These are phyloP conservation scores for Neofusicoccum kwambonambiense DNA, from an alignment of 2,329 filamentous ascomycete genomes.

Conservation along the genomic window DNA sequence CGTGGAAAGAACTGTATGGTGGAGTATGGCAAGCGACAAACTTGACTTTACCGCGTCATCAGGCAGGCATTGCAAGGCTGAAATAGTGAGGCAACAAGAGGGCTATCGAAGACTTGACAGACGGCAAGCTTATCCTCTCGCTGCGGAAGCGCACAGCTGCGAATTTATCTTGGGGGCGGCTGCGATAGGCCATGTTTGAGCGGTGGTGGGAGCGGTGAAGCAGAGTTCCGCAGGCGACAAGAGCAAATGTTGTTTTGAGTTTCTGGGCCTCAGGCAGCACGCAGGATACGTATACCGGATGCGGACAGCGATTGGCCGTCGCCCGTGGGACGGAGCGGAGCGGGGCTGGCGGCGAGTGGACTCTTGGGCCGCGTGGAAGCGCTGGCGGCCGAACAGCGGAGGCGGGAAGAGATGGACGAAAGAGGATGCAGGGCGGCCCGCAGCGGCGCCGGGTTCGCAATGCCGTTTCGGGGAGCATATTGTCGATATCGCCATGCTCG, in stretches of 20 bases:
- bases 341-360: not conserved
- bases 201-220: not conserved
- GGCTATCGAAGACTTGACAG: no score
- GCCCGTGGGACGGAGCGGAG: not conserved
- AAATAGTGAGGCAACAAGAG: no score
- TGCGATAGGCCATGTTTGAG: not conserved
- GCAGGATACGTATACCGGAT: constrained; percentile 14
- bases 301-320: not conserved
- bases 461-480: constrained; percentile 6
- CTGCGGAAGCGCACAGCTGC: not conserved
- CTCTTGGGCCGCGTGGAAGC: no score
- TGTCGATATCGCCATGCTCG: constrained; percentile 3
- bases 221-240: not conserved
- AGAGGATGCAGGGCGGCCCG: not conserved
- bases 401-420: constrained; percentile 9
- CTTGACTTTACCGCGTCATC: no score
- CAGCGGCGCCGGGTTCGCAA: not conserved
- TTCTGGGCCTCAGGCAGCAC: not conserved
- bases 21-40: no score
- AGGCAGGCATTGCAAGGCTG: no score
- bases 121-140: not conserved
- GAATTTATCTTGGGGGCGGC: not conserved
- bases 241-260: not conserved
- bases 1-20: no score
- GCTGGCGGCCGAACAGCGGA: not conserved